Conservation (phyloP, 202 grass and related monocot genomes). For the Zizania palustris region DNA sequence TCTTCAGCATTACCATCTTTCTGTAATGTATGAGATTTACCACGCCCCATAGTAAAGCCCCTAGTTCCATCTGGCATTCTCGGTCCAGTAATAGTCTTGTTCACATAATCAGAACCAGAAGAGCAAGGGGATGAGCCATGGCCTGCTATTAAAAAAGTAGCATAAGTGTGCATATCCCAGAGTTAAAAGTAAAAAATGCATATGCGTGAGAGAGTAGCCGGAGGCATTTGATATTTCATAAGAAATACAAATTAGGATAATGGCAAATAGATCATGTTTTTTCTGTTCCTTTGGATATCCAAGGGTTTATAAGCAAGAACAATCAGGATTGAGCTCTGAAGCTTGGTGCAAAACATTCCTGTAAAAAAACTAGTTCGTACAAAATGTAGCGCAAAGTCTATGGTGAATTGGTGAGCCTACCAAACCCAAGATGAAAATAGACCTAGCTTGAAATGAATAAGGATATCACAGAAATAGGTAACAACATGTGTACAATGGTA, state of each 20-base stretch:
- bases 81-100: slow-evolving; percentile 72
- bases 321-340: slow-evolving; percentile 10
- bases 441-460: slow-evolving; percentile 12
- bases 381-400: neutral
- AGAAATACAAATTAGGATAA: neutral
- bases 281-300: neutral
- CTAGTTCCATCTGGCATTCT: slow-evolving; percentile 90
- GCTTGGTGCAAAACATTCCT: neutral
- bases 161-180: neutral
- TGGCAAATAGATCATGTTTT: no score
- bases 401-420: neutral
- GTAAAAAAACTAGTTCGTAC: neutral
- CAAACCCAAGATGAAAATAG: neutral
- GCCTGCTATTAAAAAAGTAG: slow-evolving; percentile 36
- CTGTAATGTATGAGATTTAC: slow-evolving; percentile 49
- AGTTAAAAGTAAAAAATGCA: neutral
- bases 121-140: slow-evolving; percentile 30
- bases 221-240: neutral
- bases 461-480: slow-evolving; percentile 9
- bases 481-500: neutral
- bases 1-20: slow-evolving; percentile 41
- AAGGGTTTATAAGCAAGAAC: slow-evolving; percentile 1
- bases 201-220: neutral
- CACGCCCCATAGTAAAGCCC: slow-evolving; percentile 81
- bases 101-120: slow-evolving; percentile 51